A percentile compares a stretch with the other conserved stretches of the same genome.
These are phyloP conservation scores for Sanguinoderma infundibulare DNA, from an alignment of 1,284 basidiomycete species.

Conservation along the genomic window DNA sequence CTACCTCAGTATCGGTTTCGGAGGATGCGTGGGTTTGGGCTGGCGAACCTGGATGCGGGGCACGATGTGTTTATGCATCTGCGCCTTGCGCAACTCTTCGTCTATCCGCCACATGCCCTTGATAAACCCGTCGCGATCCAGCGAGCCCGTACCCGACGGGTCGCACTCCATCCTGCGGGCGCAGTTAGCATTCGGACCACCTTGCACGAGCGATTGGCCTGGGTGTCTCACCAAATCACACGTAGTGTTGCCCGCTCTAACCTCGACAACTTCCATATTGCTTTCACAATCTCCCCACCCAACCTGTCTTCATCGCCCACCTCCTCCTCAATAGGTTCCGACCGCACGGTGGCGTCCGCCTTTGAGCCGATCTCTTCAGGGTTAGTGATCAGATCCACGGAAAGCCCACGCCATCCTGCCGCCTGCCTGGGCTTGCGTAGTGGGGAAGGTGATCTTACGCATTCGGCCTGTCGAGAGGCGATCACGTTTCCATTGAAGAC, in stretches of 20 bases:
- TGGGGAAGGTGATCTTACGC: slow-evolving; percentile 33
- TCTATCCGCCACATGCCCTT: slow-evolving; percentile 86
- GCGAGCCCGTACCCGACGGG: slow-evolving; percentile 51
- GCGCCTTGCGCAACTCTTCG: slow-evolving; percentile 73
- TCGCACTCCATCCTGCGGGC: slow-evolving; percentile 70
- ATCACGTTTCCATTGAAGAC: slow-evolving; percentile 65
- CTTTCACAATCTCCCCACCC: slow-evolving; percentile 57
- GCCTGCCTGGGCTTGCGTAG: slow-evolving; percentile 57
- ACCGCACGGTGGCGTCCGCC: slow-evolving; percentile 24
- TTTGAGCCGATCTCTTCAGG: slow-evolving; percentile 38
- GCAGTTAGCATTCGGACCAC: not conserved
- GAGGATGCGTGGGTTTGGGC: slow-evolving; percentile 18
- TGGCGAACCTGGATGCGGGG: slow-evolving; percentile 21
- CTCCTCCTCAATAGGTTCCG: slow-evolving; percentile 39
- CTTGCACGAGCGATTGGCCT: slow-evolving; percentile 15
- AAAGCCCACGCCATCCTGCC: slow-evolving; percentile 77
- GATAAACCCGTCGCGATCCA: slow-evolving; percentile 70
- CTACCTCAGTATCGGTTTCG: slow-evolving; percentile 25
- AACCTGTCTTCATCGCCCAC: slow-evolving; percentile 52
- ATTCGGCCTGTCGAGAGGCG: slow-evolving; percentile 45
- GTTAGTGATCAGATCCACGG: slow-evolving; percentile 69
- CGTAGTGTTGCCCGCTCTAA: slow-evolving; percentile 56
- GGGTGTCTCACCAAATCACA: slow-evolving; percentile 63
- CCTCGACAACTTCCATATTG: slow-evolving; percentile 67
- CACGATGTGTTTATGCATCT: slow-evolving; percentile 35